Evolutionary conservation across 352 stramenopile genomes (phyloP).

Genomic region (Globisporangium orthogonon): DNA sequence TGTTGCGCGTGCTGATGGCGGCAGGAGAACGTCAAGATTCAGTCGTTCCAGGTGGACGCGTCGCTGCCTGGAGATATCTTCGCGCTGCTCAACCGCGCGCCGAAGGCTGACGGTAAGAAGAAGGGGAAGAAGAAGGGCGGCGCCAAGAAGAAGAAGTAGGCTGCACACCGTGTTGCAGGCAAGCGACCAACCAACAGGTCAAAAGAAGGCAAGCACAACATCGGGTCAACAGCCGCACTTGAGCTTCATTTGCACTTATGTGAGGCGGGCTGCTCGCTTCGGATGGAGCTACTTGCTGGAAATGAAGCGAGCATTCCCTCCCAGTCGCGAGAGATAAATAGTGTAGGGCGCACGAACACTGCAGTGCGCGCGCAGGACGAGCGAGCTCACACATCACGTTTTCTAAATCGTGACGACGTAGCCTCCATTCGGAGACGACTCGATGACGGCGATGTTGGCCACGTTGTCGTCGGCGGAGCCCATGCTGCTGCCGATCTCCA

Average conservation of each 20-base stretch:
- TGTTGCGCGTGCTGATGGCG: background rate
- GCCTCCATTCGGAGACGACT: slow-evolving; percentile 44
- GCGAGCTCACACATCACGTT: too few relatives aligned
- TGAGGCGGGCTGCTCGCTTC: background rate
- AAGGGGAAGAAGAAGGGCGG: slow-evolving; percentile 72
- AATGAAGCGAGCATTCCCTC: background rate
- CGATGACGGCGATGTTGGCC: slow-evolving; percentile 24
- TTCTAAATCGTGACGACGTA: slow-evolving; percentile 58
- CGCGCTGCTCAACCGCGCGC: slow-evolving; percentile 56
- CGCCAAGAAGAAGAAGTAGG: slow-evolving; percentile 63
- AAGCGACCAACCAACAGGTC: background rate
- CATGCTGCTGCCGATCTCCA: slow-evolving; percentile 11
- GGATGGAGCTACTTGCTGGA: too few relatives aligned
- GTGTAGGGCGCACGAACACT: background rate
- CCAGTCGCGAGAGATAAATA: background rate
- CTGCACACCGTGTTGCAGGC: background rate
- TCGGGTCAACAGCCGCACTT: too few relatives aligned
- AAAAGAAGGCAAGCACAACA: too few relatives aligned
- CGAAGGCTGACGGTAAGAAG: slow-evolving; percentile 71
- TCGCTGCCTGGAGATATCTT: slow-evolving; percentile 70
- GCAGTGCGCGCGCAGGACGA: too few relatives aligned
- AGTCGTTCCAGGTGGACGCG: slow-evolving; percentile 71
- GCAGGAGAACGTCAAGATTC: slow-evolving; percentile 54
- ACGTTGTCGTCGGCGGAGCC: slow-evolving; percentile 1
- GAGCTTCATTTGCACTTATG: background rate